Percentiles rank a stretch among this genome's conserved stretches.
Evolutionary conservation across 2,329 filamentous ascomycete genomes (phyloP).

Genomic region (Dactylellina haptotyla): DNA sequence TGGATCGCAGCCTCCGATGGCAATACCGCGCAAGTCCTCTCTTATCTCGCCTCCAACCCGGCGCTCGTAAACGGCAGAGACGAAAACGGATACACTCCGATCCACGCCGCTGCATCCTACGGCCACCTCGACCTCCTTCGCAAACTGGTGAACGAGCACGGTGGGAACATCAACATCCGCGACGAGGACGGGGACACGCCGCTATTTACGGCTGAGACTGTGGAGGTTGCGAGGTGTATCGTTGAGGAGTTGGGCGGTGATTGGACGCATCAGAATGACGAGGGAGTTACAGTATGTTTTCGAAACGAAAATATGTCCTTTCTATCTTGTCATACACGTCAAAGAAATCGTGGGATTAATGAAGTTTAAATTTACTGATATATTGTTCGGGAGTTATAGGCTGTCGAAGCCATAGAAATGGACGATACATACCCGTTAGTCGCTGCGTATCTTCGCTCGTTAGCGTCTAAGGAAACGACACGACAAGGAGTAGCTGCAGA

Average conservation of each 20-base stretch:
- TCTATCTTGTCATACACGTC: neutral
- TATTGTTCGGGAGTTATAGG: conserved; percentile 52
- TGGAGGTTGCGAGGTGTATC: conserved; percentile 79
- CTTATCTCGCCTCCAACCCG: conserved; percentile 77
- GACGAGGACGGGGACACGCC: conserved; percentile 95
- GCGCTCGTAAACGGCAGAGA: conserved; percentile 83
- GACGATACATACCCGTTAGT: conserved; percentile 83
- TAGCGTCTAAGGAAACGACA: conserved; percentile 58
- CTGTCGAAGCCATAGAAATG: conserved; percentile 75
- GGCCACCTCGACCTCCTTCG: conserved; percentile 83
- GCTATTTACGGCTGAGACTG: conserved; percentile 88
- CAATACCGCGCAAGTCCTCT: conserved; percentile 76
- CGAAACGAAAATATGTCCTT: neutral
- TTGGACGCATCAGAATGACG: conserved; percentile 71
- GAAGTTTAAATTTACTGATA: neutral
- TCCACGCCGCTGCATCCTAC: conserved; percentile 94
- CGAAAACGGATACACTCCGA: conserved; percentile 89
- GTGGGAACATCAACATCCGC: conserved; percentile 79
- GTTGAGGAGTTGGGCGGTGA: conserved; percentile 85
- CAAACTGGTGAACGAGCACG: conserved; percentile 77
- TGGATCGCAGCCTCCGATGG: conserved; percentile 73
- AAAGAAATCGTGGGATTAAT: neutral
- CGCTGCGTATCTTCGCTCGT: conserved; percentile 73
- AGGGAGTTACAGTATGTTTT: conserved; percentile 77
- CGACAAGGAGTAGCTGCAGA: conserved; percentile 57